Conservation (phyloP, 78 protist genomes). For the Dictyostelium capitatum region DNA sequence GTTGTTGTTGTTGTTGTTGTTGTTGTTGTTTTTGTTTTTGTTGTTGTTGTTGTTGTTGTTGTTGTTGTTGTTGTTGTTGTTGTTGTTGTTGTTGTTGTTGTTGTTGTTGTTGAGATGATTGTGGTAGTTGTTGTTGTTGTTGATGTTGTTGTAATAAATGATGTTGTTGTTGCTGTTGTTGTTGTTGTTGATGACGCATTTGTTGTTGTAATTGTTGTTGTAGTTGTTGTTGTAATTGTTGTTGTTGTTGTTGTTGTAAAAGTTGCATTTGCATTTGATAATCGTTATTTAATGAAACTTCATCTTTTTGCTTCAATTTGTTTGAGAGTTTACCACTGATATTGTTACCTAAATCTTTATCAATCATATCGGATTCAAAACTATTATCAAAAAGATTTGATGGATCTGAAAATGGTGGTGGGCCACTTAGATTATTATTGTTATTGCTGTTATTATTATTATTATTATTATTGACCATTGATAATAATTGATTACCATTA, state of each 20-base stretch:
- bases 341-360: background rate
- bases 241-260: constrained; percentile 32
- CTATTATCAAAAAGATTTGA: background rate
- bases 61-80: background rate
- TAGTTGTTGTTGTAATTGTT: constrained; percentile 31
- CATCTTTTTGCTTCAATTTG: background rate
- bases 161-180: constrained; percentile 46
- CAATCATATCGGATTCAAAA: background rate
- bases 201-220: background rate
- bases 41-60: constrained; percentile 1
- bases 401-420: background rate
- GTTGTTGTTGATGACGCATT: background rate
- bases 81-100: background rate
- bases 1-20: background rate
- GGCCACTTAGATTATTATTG: background rate
- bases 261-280: too few species aligned
- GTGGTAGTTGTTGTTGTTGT: background rate
- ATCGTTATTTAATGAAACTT: background rate
- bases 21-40: background rate
- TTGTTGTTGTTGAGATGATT: background rate
- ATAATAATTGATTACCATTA: constrained; percentile 22
- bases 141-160: background rate
- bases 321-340: background rate
- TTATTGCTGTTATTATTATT: background rate
- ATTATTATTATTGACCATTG: background rate